A percentile compares a stretch with the other conserved stretches of the same genome.
These are phyloP conservation scores for Candida palmyrensis DNA, from an alignment of 805 yeast species.

Conservation along the genomic window DNA sequence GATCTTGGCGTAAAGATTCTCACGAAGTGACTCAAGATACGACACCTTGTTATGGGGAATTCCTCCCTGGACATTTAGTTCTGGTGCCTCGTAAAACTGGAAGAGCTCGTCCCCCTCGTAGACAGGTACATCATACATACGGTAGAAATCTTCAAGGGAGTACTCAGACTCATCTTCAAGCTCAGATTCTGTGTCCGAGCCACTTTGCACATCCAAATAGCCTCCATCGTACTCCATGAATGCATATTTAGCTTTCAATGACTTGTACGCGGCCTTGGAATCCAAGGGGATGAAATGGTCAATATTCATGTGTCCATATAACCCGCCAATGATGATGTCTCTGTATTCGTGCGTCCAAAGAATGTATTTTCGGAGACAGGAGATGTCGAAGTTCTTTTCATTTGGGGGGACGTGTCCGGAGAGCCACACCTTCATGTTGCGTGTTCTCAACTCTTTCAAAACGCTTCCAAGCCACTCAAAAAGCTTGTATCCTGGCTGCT, in stretches of 20 bases:
- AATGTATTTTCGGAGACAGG: conserved; percentile 70
- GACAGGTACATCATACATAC: conserved; percentile 9
- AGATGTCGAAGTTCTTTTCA: conserved; percentile 66
- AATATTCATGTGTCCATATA: conserved; percentile 86
- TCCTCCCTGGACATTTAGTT: conserved; percentile 49
- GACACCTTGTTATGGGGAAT: conserved; percentile 61
- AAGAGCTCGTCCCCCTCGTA: conserved; percentile 10
- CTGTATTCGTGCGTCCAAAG: conserved; percentile 82
- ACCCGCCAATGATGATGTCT: conserved; percentile 77
- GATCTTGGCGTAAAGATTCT: conserved; percentile 45
- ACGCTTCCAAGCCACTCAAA: conserved; percentile 75
- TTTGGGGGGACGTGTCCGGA: conserved; percentile 88
- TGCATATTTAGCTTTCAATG: conserved; percentile 24
- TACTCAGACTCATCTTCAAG: conserved; percentile 3
- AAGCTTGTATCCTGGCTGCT: conserved; percentile 76
- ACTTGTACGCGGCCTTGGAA: conserved; percentile 60
- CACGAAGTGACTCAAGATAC: conserved; percentile 57
- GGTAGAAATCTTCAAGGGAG: conserved; percentile 12
- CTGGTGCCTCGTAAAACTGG: conserved; percentile 19
- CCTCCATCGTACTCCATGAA: conserved; percentile 4
- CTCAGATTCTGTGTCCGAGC: not conserved
- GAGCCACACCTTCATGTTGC: conserved; percentile 82
- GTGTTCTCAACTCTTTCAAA: conserved; percentile 62
- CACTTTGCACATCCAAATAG: not conserved
- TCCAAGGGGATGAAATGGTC: conserved; percentile 83